Evolutionary conservation across 345 rosid genomes (phyloP), one percentile per base, ranked within the genome.

Genomic region (Diplotaxis tenuifolia): DNA sequence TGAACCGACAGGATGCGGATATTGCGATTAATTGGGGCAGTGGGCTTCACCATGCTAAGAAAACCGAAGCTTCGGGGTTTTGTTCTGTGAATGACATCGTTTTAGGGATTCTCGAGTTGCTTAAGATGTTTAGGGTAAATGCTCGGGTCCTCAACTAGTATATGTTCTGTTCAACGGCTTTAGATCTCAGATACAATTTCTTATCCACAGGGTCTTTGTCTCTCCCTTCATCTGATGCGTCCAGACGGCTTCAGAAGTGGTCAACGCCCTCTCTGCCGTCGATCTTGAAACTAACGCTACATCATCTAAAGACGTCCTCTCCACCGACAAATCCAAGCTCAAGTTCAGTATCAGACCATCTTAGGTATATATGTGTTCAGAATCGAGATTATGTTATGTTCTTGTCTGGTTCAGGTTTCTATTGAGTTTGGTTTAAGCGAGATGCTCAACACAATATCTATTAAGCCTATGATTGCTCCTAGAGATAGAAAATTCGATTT

Each of bases 221-320:
- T n/a, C 97, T 15, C 96, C 97, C 1, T 94, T 94, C 67, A 71
- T 84, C 79, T 92, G 97, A 7, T 88, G 98, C 64, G 32, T 94
- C 29, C 87, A 91, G 83, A 94, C 97, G 0, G 98, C 96, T 58
- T 72, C 76, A 9, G 77, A 85, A 74, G 94, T 72, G 2, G 56
- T 82, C 47, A 52, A 80, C 6, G 89, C 89, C 28, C 89, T 88
- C 53, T 84, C 83, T 50, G 83, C 89, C 70, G 75, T 71, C 47
- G 83, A 77, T 21, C 67, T 75, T n/a, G 75, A 62, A 4, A 71
- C 80, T 55, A 57, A 58, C 20, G 80, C 60, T 36, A 21, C 42
- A 16, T 80, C 81, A 8, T 65, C 77, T 5, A 36, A 66, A 29
- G 84, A 69, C 52, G 83, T 71, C 10, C 18, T 31, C 10, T 60